Percentiles rank a stretch among this genome's conserved stretches.
Evolutionary conservation across 192 early-diverging fungal genomes (phyloP).

Genomic region (Geosiphon pyriformis): DNA sequence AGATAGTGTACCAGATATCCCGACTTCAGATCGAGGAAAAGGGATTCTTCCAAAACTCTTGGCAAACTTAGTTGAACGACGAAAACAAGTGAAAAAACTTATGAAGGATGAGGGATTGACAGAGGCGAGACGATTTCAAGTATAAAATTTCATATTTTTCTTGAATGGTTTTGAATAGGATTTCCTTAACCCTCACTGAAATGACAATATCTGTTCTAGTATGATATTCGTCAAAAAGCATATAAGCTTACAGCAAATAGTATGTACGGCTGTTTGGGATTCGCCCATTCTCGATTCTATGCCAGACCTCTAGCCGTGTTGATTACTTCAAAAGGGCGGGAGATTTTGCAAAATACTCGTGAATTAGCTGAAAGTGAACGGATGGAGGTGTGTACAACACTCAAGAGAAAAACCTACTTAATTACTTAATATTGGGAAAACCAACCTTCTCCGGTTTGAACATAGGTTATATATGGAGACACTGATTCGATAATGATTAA

Average conservation of each 20-base stretch:
- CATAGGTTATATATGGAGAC: constrained; percentile 94
- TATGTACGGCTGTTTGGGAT: constrained; percentile 99
- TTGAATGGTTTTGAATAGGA: constrained; percentile 21
- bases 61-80: constrained; percentile 81
- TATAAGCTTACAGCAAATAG: constrained; percentile 97
- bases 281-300: constrained; percentile 86
- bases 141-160: constrained; percentile 29
- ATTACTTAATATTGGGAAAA: background rate
- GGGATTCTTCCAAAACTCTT: constrained; percentile 89
- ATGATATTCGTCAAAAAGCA: constrained; percentile 89
- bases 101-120: constrained; percentile 71
- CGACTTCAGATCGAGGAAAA: constrained; percentile 53
- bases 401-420: background rate
- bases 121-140: constrained; percentile 45
- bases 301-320: constrained; percentile 97
- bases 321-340: constrained; percentile 90
- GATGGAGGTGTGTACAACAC: constrained; percentile 54
- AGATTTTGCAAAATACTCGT: constrained; percentile 92
- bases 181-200: too few relatives aligned
- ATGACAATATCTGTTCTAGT: constrained; percentile 37
- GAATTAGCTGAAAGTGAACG: constrained; percentile 71
- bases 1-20: constrained; percentile 72
- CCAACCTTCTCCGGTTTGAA: background rate
- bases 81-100: constrained; percentile 81
- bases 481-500: constrained; percentile 99